Evolutionary conservation across 2,329 filamentous ascomycete species (phyloP), one percentile per base, ranked within the genome.

Genomic region (Fusarium annulatum): DNA sequence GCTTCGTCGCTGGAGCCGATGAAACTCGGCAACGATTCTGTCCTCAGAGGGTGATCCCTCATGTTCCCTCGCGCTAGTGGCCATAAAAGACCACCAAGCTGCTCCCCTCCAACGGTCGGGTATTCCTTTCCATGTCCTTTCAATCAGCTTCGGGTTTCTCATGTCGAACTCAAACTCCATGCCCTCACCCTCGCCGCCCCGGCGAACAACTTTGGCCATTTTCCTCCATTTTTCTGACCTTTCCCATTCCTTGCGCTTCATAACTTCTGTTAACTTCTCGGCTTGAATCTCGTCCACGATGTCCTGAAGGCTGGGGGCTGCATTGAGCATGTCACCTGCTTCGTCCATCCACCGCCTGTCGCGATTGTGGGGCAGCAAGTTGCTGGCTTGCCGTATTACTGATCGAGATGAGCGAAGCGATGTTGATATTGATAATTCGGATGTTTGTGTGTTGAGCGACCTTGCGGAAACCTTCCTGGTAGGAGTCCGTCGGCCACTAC

Each of bases 81-180:
- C 88, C 34, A 99, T 88, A 80, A 99, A 99, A 8, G 95, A 94
- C 84, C 96, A 96, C 96, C 96, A 99, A 5, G 96, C 96, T 3
- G 94, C 93, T 38, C 93, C 90, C 58, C 96, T 92, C 96, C 96
- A 99, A 71, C 94, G 91, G 82, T 99, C 96, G 1, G 96, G 96
- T 72, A 99, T 97, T 36, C 96, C 96, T 81, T 99, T 99, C 96
- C 96, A 99, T 3, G 95, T 97, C 63, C 96, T 90, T 74, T 95
- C 93, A 66, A 97, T 91, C 48, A 99, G 86, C 81, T 98, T 95
- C n/a, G 93, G 88, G 80, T 93, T 93, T 72, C 88, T 90, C 42
- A 89, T 88, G 82, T 98, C 95, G 80, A 98, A 98, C 69, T 90
- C 84, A 83, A 90, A 90, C 62, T 89, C 90, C 79, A 88, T 85